Evolutionary conservation across 2,329 filamentous ascomycete genomes (phyloP).

Genomic region (Gaeumannomyces sp.): DNA sequence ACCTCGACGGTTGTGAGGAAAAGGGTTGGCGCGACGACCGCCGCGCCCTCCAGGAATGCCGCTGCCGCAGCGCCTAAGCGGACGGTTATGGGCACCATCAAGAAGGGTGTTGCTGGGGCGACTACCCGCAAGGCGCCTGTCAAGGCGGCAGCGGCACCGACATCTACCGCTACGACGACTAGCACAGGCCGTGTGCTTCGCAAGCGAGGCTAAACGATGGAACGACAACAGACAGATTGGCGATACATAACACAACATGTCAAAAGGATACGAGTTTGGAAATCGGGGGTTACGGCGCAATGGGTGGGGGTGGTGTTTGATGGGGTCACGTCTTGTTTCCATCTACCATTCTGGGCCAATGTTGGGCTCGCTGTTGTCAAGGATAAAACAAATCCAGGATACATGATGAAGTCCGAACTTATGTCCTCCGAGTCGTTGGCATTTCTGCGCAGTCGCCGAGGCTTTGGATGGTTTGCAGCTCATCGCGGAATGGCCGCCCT

Average conservation of each 20-base stretch:
- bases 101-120: constrained; percentile 42
- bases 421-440: not conserved
- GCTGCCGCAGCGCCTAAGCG: constrained; percentile 37
- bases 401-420: not conserved
- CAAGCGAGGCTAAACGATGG: constrained; percentile 37
- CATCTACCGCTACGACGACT: constrained; percentile 31
- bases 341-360: not conserved
- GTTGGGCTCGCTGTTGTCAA: not conserved
- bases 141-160: constrained; percentile 31
- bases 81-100: constrained; percentile 48
- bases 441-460: not conserved
- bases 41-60: constrained; percentile 26
- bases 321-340: constrained; percentile 6
- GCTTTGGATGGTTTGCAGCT: not conserved
- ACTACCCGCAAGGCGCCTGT: constrained; percentile 43
- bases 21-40: constrained; percentile 22
- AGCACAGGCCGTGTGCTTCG: constrained; percentile 47
- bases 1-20: constrained; percentile 60
- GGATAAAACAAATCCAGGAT: constrained; percentile 1
- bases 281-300: not conserved
- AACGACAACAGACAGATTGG: not conserved
- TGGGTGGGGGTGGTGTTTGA: not conserved
- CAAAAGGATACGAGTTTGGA: not conserved
- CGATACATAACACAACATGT: not conserved
- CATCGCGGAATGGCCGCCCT: not conserved